phyloP scores from a whole-genome alignment of 2,329 filamentous ascomycete genomes.

The Penicillium rolfsii region DNA sequence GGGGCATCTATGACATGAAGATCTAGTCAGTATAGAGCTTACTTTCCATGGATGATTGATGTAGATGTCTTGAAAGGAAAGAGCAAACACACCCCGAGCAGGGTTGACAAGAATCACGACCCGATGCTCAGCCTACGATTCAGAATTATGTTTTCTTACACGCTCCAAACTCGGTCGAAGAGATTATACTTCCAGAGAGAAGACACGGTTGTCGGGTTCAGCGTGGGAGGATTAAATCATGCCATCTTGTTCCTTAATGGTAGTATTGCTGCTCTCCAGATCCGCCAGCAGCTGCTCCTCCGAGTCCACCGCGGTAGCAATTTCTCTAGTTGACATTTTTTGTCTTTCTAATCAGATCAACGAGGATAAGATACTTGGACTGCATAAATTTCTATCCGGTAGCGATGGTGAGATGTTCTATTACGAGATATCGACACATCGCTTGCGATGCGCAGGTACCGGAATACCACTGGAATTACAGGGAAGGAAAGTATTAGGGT shows the following conservation, averaged over 20 bases:
- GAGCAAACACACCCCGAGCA: slow-evolving; percentile 28
- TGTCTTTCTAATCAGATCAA: neutral
- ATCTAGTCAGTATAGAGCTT: neutral
- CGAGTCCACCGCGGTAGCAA: slow-evolving; percentile 15
- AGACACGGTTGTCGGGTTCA: slow-evolving; percentile 50
- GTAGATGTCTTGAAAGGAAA: neutral
- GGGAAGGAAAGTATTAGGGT: slow-evolving; percentile 8
- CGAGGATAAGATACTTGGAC: too few species aligned
- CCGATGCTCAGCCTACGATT: slow-evolving; percentile 44
- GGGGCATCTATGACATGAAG: slow-evolving; percentile 48
- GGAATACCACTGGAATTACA: slow-evolving; percentile 8
- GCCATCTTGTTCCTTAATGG: slow-evolving; percentile 57
- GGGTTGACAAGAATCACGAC: slow-evolving; percentile 51
- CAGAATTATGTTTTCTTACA: slow-evolving; percentile 42
- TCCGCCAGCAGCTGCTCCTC: slow-evolving; percentile 26
- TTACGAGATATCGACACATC: neutral
- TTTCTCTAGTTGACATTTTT: neutral
- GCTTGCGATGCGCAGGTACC: neutral
- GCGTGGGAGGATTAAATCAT: slow-evolving; percentile 51
- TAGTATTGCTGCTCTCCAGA: slow-evolving; percentile 29
- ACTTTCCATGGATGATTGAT: neutral
- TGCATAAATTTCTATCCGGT: neutral
- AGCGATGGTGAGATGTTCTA: neutral
- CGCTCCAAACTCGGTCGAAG: slow-evolving; percentile 41
- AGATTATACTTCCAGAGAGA: slow-evolving; percentile 42